A percentile compares a stretch with the other conserved stretches of the same genome.
Evolutionary conservation across 2,329 filamentous ascomycete genomes (phyloP).

Genomic region (Xylariaceae sp.): DNA sequence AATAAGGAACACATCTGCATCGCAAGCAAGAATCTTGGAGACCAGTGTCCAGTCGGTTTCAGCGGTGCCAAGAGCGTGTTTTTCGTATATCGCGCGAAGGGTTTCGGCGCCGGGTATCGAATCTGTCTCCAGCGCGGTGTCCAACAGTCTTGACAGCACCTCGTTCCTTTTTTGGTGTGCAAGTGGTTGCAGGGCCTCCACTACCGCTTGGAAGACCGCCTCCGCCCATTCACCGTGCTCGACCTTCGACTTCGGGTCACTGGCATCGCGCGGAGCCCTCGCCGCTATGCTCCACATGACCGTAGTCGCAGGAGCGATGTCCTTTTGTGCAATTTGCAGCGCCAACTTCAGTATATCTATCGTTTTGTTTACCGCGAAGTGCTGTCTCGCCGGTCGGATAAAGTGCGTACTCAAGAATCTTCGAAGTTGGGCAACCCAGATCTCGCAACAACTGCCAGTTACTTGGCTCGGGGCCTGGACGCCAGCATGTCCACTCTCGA

Average conservation of each 20-base stretch:
- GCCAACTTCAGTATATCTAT: constrained; percentile 38
- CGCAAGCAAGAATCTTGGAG: constrained; percentile 38
- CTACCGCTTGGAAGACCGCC: constrained; percentile 22
- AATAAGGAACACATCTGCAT: constrained; percentile 40
- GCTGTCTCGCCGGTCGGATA: constrained; percentile 45
- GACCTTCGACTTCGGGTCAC: constrained; percentile 26
- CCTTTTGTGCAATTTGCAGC: constrained; percentile 34
- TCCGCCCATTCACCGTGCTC: constrained; percentile 27
- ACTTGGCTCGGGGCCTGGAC: constrained; percentile 15
- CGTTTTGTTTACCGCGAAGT: constrained; percentile 39
- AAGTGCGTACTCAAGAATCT: constrained; percentile 46
- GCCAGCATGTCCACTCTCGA: constrained; percentile 29
- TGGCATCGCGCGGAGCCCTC: constrained; percentile 24
- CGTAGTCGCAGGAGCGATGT: constrained; percentile 35
- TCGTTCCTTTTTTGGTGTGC: constrained; percentile 20
- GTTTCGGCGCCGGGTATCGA: constrained; percentile 31
- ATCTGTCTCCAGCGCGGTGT: constrained; percentile 31
- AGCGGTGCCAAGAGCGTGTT: constrained; percentile 23
- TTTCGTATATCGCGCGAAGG: constrained; percentile 29
- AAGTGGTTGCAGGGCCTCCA: constrained; percentile 19
- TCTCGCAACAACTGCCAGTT: constrained; percentile 25
- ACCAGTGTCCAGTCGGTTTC: constrained; percentile 36
- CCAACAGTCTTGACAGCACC: constrained; percentile 29
- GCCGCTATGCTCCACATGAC: constrained; percentile 36
- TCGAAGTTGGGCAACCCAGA: constrained; percentile 44